A percentile compares a stretch with the other conserved stretches of the same genome.
phyloP scores from a whole-genome alignment of 208 protist genomes.

The Leishmania guyanensis region DNA sequence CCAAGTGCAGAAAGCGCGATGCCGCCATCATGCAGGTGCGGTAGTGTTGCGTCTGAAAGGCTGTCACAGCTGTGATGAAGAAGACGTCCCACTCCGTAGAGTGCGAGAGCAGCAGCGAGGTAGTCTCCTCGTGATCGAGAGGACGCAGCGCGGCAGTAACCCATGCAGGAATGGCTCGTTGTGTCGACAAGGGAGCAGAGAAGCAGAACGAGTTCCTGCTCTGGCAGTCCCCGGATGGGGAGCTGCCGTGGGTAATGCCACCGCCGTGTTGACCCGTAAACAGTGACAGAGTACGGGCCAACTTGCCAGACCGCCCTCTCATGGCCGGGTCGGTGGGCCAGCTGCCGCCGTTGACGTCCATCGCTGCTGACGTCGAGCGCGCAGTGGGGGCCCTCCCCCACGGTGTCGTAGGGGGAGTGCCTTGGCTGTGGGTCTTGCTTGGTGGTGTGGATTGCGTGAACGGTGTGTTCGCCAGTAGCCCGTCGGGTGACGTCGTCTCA shows the following conservation, averaged over 20 bases:
- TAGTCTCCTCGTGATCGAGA: conserved; percentile 35
- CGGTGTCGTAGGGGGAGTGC: not conserved
- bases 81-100: conserved; percentile 52
- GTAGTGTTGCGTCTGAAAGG: conserved; percentile 59
- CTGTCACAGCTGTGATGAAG: conserved; percentile 60
- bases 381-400: not conserved
- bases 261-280: conserved; percentile 8
- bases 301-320: conserved; percentile 1
- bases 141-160: conserved; percentile 5
- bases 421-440: not conserved
- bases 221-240: too few species aligned
- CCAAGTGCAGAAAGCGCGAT: conserved; percentile 38
- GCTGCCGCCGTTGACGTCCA: not conserved
- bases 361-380: not conserved
- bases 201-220: not conserved
- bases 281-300: conserved; percentile 11
- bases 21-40: conserved; percentile 59
- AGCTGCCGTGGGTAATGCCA: not conserved
- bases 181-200: not conserved
- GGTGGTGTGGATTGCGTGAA: too few species aligned
- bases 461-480: not conserved
- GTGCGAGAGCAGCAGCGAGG: conserved; percentile 54
- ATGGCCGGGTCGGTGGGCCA: not conserved
- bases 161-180: not conserved
- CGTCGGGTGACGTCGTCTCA: not conserved